Base-by-base conservation (phyloP, 371 early-diverging fungal species). In the Syncephalastrum monosporum region DNA sequence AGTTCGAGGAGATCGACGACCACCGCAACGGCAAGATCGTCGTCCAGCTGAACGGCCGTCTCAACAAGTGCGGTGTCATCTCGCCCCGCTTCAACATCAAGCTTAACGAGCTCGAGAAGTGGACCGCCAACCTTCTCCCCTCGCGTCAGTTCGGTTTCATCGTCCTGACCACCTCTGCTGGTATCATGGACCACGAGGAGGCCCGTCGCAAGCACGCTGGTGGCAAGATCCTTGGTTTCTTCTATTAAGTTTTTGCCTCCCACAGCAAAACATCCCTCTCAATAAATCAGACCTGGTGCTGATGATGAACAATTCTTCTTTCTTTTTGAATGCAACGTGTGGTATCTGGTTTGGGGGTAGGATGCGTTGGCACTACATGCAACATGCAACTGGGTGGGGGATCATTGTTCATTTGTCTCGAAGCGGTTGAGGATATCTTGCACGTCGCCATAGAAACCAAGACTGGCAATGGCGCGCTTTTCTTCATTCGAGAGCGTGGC, bases 1-100 rank as follows among this genome's bases (percentile, higher is more conserved):
- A 96, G 77, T 95, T 99, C 76, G 97, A 98, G 76, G 91, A 91
- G 71, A 89, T 99, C 67, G 97, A 99, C 77, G 98, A 99, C 82
- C 97, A 98, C 81, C 93, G 97, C 68, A 90, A 94, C 67, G 98
- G 97, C 74, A 99, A 99, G 91, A 95, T 97, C 58, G 94, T 99
- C 56, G 87, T 99, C 71, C 96, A 97, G 81, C 90, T 99, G 51
- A 95, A 90, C 65, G 99, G 99, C 66, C 94, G 99, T 69, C 80
- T 99, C 60, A 99, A 98, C 94, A 99, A 99, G 92, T 97, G 97
- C 80, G 99, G 99, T 82, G 98, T 98, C 67, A 99, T 99, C 83
- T 98, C 98, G 54, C 99, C 99, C 66, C 93, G 98, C 66, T 99
- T 98, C 91, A 93, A 94, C 86, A 88, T 99, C 82, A 90, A 92